Conservation (phyloP, 2,329 filamentous ascomycete genomes). For the Sclerotinia nivalis region DNA sequence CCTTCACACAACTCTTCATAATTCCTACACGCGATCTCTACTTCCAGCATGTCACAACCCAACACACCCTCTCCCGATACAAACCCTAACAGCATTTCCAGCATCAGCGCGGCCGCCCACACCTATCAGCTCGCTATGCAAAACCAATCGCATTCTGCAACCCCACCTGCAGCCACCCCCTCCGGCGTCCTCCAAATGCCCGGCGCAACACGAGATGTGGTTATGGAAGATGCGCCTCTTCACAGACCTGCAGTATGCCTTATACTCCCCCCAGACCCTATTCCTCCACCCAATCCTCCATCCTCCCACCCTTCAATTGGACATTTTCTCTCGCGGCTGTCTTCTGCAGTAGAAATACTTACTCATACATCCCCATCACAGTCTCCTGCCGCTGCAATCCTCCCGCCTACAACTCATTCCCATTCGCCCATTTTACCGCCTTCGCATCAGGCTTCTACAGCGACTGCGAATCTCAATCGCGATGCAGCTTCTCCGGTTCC, state of each 20-base stretch:
- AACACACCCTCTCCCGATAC: slow-evolving; percentile 24
- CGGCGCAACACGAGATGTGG: slow-evolving; percentile 31
- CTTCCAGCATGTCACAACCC: slow-evolving; percentile 31
- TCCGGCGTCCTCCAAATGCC: slow-evolving; percentile 27
- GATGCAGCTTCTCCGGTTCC: slow-evolving; percentile 33
- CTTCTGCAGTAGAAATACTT: slow-evolving; percentile 17
- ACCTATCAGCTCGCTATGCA: slow-evolving; percentile 37
- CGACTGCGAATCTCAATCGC: slow-evolving; percentile 27
- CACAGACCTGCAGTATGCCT: slow-evolving; percentile 33
- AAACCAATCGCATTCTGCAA: slow-evolving; percentile 31
- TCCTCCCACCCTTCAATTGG: slow-evolving; percentile 10
- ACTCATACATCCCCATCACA: slow-evolving; percentile 11
- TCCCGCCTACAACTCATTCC: background rate
- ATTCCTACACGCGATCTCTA: slow-evolving; percentile 10
- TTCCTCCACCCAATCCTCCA: background rate
- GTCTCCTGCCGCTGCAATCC: slow-evolving; percentile 13
- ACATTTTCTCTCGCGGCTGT: slow-evolving; percentile 11
- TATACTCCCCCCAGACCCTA: slow-evolving; percentile 9
- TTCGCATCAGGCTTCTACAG: slow-evolving; percentile 29
- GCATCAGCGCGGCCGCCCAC: slow-evolving; percentile 35
- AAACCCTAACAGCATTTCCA: slow-evolving; percentile 24
- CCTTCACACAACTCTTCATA: slow-evolving; percentile 11
- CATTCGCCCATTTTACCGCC: slow-evolving; percentile 19
- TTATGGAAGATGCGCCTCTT: slow-evolving; percentile 37
- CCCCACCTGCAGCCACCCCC: slow-evolving; percentile 9